Evolutionary conservation across 225 moss, liverwort and hornwort genomes (phyloP), one percentile per base, ranked within the genome.

Genomic region (Bryum argenteum): DNA sequence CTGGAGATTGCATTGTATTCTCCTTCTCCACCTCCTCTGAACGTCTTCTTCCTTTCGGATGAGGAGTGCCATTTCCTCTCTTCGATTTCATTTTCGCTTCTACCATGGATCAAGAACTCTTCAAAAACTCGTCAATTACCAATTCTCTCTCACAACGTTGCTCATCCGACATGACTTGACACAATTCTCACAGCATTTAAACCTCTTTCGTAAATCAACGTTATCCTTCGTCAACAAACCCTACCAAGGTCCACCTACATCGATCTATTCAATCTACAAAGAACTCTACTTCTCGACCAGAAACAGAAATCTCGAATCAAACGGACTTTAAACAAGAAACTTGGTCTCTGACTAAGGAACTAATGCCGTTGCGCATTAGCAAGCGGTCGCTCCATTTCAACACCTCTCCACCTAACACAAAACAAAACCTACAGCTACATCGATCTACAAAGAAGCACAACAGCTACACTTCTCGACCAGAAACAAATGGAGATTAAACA

Each of bases 21-120:
- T 50, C 56, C 13, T 33, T 56, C 33, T 57, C 63, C 43, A 60
- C 65, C 56, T 64, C 67, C 5, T 44, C 57, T 54, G 45, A 59
- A 63, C 65, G 22, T 48, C 54, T 72, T 47, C 75, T 78, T 68
- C 66, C 80, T 74, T 33, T 78, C 15, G 84, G 84, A 61, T 84
- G 75, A 71, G 84, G 81, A 62, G 84, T 84, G 15, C 81, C 78
- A 65, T 83, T 83, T 11, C 77, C 77, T 26, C 58, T 74, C 47
- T 55, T 72, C 10, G 80, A 40, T 58, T 75, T 82, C 86, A 80
- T 78, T 40, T 80, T 71, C 26, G 61, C 61, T 61, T 54, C 66
- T 18, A 61, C 80, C 67, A 63, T 43, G 56, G 61, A n/a, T n/a
- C n/a, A n/a, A 55, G 8, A 57, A 43, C 28, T 39, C 18, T 51